Evolutionary conservation across 2,329 filamentous ascomycete genomes (phyloP), one percentile per base, ranked within the genome.

Genomic region (Diaporthe batatas): DNA sequence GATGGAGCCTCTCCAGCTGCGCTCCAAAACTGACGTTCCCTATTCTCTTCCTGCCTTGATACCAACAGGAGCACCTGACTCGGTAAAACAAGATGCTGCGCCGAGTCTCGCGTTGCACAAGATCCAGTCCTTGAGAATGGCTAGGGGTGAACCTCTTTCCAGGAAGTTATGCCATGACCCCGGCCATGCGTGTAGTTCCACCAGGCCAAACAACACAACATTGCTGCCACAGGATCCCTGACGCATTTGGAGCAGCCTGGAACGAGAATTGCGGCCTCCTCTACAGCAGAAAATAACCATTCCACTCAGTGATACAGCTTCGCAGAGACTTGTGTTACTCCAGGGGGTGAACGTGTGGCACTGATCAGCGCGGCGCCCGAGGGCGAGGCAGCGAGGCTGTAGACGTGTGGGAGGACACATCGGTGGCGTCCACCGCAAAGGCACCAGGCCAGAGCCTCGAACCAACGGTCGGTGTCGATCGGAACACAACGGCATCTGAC

Each of bases 381-480:
- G 39, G 21, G 51, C 62, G 36, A 67, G 44, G 62, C 29, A 53
- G 47, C 47, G n/a, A 39, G 47, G 62, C 62, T 53, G 44, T 25
- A 39, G 44, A 23, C 21, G n/a, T n/a, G 32, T 25, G 14, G 6
- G 16, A 25, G n/a, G 44, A 7, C n/a, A 25, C 25, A 18, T 12
- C 21, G 44, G 62, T 65, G 62, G 32, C 47, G 32, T n/a, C 32
- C 62, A 53, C 32, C 21, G 1, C 32, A 42, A 34, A 23, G 68
- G 55, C 25, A 47, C 18, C 44, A 23, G 39, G 47, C 44, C 32
- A 69, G 32, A 39, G 64, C 55, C 57, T 72, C 72, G 70, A 73
- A 51, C 74, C 73, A 72, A 68, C 72, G 67, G 7, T 42, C 58
- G 54, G 39, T 59, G 25, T 71, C 18, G 42, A 59, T 72, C 32